Percentiles rank a stretch among this genome's conserved stretches.
These are phyloP conservation scores for Durotheca rogersii DNA, from an alignment of 495 filamentous ascomycete species.

Conservation along the genomic window DNA sequence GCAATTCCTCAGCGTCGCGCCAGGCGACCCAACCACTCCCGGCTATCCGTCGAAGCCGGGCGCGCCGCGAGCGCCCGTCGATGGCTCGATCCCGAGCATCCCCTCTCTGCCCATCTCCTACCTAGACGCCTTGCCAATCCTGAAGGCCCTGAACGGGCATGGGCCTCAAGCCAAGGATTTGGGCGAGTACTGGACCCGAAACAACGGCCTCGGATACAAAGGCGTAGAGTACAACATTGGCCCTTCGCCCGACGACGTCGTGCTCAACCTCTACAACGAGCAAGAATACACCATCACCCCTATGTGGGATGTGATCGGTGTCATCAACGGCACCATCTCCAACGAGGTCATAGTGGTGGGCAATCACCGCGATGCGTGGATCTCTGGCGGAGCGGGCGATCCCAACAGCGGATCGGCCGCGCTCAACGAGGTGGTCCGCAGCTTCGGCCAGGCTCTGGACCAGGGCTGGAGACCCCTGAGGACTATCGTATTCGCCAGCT, in stretches of 20 bases:
- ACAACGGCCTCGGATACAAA: slow-evolving; percentile 73
- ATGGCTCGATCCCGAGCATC: slow-evolving; percentile 72
- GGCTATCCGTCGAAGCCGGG: slow-evolving; percentile 94
- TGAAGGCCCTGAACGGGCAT: slow-evolving; percentile 85
- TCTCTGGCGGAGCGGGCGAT: slow-evolving; percentile 83
- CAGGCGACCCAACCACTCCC: slow-evolving; percentile 78
- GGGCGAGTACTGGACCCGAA: slow-evolving; percentile 66
- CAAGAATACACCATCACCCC: slow-evolving; percentile 89
- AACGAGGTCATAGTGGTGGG: slow-evolving; percentile 87
- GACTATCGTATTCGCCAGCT: slow-evolving; percentile 90
- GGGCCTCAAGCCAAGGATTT: slow-evolving; percentile 79
- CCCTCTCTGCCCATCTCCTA: slow-evolving; percentile 94
- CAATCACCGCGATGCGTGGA: slow-evolving; percentile 95
- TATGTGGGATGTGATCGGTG: slow-evolving; percentile 91
- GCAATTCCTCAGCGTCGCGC: slow-evolving; percentile 70
- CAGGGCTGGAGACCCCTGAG: slow-evolving; percentile 88
- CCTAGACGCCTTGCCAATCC: slow-evolving; percentile 76
- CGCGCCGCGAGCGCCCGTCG: slow-evolving; percentile 70
- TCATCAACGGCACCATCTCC: slow-evolving; percentile 85
- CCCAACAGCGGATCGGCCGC: slow-evolving; percentile 90
- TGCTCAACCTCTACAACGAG: slow-evolving; percentile 80
- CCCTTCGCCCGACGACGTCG: slow-evolving; percentile 72
- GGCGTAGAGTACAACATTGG: slow-evolving; percentile 91
- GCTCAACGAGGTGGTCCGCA: slow-evolving; percentile 79
- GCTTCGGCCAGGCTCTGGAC: slow-evolving; percentile 74